Evolutionary conservation across 2,329 filamentous ascomycete genomes (phyloP).

Genomic region (Alternaria angustiovoidea): DNA sequence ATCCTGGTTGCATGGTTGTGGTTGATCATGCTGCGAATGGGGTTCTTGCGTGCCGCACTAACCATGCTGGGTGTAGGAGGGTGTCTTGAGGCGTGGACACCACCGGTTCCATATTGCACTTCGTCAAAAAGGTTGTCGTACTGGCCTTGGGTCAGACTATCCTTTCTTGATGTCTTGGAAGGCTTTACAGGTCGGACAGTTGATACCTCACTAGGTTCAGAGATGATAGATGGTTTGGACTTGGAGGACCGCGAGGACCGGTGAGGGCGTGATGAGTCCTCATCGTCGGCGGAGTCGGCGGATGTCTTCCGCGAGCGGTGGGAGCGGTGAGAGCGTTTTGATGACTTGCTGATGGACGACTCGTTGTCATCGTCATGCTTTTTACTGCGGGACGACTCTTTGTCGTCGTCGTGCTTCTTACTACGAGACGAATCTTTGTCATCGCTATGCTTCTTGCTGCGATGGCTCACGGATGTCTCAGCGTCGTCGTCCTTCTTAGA

Average conservation of each 20-base stretch:
- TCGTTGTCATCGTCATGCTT: slow-evolving; percentile 24
- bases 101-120: slow-evolving; percentile 41
- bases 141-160: slow-evolving; percentile 40
- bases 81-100: slow-evolving; percentile 38
- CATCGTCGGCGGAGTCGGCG: slow-evolving; percentile 27
- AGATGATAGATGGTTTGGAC: slow-evolving; percentile 28
- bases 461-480: slow-evolving; percentile 31
- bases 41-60: slow-evolving; percentile 40
- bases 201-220: slow-evolving; percentile 47
- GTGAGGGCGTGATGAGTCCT: slow-evolving; percentile 24
- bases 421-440: slow-evolving; percentile 16
- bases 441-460: slow-evolving; percentile 20
- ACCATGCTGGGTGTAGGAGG: slow-evolving; percentile 52
- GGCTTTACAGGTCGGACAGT: slow-evolving; percentile 43
- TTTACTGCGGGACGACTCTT: slow-evolving; percentile 14
- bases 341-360: slow-evolving; percentile 39
- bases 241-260: slow-evolving; percentile 28
- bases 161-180: slow-evolving; percentile 36
- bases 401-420: slow-evolving; percentile 19
- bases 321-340: slow-evolving; percentile 37
- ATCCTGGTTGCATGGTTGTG: slow-evolving; percentile 45
- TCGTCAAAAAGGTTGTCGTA: slow-evolving; percentile 42
- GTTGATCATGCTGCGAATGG: slow-evolving; percentile 48
- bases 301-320: slow-evolving; percentile 39
- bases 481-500: slow-evolving; percentile 21